Base-by-base conservation (phyloP, 208 protist genomes). In the Wallacemonas sp. region DNA sequence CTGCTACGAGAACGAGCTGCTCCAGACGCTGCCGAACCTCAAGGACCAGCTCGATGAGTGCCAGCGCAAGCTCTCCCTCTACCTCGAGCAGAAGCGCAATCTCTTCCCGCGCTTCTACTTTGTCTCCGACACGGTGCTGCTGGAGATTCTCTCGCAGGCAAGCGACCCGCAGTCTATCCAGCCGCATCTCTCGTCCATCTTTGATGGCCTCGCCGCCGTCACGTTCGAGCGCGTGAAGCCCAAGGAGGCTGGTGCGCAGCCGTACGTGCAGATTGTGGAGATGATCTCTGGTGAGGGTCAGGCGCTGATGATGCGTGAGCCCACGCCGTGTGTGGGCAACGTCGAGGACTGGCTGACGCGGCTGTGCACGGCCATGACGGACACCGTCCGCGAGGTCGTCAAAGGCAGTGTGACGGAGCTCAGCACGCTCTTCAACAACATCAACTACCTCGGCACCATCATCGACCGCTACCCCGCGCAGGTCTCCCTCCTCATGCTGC, bases 51-150 rank as follows among this genome's bases (percentile, higher is more conserved):
- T 99, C 19, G 97, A 99, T 65, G 87, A 97, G 74, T 99, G 98
- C 84, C 97, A 99, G 83, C 98, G 98, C 48, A 95, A 98, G 67
- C 86, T 99, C 17, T 93, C 93, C 11, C 91, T 98, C 26, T 99
- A 99, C 81, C 88, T 99, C 14, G 98, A 99, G 72, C 93, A 94
- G 73, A 99, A 99, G 85, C 88, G 98, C 30, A 90, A 92, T 73
- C 74, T 94, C 9, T 99, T 99, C 86, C 98, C 98, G 23, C 93
- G 98, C 39, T 99, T 99, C 89, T 99, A 99, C 89, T 99, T 99
- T 74, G 96, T 99, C 29, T 99, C 98, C 32, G 97, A 99, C 70
- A 93, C 96, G 44, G 95, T 98, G 72, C 76, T 99, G 62, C 84
- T 99, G 26, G 96, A 99, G 78, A 98, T 99, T 77, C 80, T 99